Base-by-base conservation (phyloP, 768 basidiomycete species). In the Mycena galericulata region DNA sequence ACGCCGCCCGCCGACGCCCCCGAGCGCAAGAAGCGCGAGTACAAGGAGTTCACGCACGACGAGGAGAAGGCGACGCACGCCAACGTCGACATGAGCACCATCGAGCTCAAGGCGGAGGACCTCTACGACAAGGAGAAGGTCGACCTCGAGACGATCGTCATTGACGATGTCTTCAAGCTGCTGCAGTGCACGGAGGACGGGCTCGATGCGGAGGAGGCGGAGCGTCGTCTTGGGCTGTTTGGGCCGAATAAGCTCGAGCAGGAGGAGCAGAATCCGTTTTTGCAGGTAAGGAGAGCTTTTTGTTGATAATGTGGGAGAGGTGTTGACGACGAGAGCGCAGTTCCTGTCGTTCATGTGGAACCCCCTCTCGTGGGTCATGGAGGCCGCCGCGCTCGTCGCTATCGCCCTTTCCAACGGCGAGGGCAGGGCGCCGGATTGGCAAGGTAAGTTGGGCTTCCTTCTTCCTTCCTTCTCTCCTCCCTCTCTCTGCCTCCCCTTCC, bases 311-410 rank as follows among this genome's bases (percentile, higher is more conserved):
- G 20, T 22, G n/a, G 14, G 32, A 65, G 12, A 18, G 22, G 38
- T 4, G 8, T n/a, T 54, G 24, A 45, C 61, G 30, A 26, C 18
- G 50, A 36, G 50, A 8, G 2, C 46, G 4, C 40, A 94, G 93
- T 96, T 97, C 81, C 83, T 96, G 73, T 90, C 91, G 78, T 99
- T 99, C 88, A 99, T 98, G 97, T 99, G 97, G 97, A 99, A 99
- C 84, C 97, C 97, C 47, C 86, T 99, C 15, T 99, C 97, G 36
- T 99, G 97, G 97, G 97, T 99, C 81, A 99, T 99, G 97, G 97
- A 99, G 81, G 96, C 92, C 69, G 96, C 96, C 41, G 94, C 95
- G 10, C 86, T 96, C 32, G 95, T 96, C 72, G 97, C 97, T 53
- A 99, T 99, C 79, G 96, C 89, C 45, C 89, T 99, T 32, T 98